Evolutionary conservation across 164 flowering plant species (phyloP), one percentile per base, ranked within the genome.

Genomic region (Tinospora cordifolia): DNA sequence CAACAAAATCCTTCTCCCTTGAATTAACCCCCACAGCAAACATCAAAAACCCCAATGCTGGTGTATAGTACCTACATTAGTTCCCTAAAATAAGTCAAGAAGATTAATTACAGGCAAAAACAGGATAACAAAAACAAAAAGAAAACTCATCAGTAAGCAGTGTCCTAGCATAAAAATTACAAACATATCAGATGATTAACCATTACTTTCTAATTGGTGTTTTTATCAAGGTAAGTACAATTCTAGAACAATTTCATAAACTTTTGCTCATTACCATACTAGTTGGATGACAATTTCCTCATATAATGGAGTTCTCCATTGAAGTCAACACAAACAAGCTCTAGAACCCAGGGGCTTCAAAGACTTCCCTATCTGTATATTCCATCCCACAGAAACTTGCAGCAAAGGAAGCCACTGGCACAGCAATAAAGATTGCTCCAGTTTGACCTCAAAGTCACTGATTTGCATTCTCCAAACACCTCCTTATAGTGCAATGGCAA

Each of bases 21-120:
- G 97, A 91, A 83, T 94, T 94, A 54, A 91, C 85, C 69, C 96
- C 98, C 71, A 94, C 98, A 38, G 98, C 98, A 83, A 94, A 94
- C 98, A 94, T 94, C 83, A 94, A 73, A 81, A 88, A 94, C 59
- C 98, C 98, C 57, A 94, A 74, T n/a, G 98, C 98, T 27, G 96
- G 97, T 25, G 97, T 92, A 81, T 88, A 91, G 75, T 94, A 91
- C 87, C 98, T 91, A 82, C 46, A 74, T 39, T 62, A 24, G 65
- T 76, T 54, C 17, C 69, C 62, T 17, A 39, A 25, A 54, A 54
- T 54, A 54, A 54, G 7, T 19, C 26, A 58, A 12, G 44, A 47
- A 47, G 21, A 14, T 19, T 51, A 0, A 51, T 15, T 19, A n/a
- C 22, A 54, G 60, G 6, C n/a, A 10, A 54, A 54, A n/a, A 54